phyloP scores from a whole-genome alignment of 2,329 filamentous ascomycete genomes.

The Graphiopsis chlorocephala region DNA sequence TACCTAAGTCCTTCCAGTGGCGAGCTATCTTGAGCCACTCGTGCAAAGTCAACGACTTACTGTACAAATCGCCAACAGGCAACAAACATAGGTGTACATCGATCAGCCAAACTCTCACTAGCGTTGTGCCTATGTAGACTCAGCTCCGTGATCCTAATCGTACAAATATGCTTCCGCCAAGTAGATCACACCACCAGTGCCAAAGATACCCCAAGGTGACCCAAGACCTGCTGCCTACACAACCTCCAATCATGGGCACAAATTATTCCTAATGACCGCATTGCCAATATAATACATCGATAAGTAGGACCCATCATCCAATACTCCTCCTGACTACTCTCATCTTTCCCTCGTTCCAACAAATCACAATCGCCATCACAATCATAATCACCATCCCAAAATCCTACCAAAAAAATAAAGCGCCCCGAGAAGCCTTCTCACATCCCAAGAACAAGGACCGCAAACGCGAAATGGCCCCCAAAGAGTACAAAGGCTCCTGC shows the following conservation, averaged over 20 bases:
- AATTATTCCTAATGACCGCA: background rate
- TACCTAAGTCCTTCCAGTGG: background rate
- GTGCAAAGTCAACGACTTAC: background rate
- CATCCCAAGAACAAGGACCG: background rate
- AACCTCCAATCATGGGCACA: background rate
- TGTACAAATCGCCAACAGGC: background rate
- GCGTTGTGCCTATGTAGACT: background rate
- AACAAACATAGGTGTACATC: background rate
- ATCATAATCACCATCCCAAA: background rate
- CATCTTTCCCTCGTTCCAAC: background rate
- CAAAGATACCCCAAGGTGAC: background rate
- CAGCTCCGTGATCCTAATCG: background rate
- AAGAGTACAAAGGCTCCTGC: conserved; percentile 6
- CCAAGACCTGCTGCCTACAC: background rate
- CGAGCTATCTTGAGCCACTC: background rate
- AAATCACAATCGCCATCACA: background rate
- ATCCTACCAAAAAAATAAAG: background rate
- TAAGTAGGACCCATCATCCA: background rate
- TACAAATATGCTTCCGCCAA: background rate
- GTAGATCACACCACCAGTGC: background rate
- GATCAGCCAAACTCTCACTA: background rate
- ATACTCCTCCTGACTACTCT: background rate
- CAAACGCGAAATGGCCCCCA: background rate
- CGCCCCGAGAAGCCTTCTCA: background rate
- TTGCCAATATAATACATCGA: background rate